Conservation (phyloP, 2,329 filamentous ascomycete genomes). For the Curvularia sp. region DNA sequence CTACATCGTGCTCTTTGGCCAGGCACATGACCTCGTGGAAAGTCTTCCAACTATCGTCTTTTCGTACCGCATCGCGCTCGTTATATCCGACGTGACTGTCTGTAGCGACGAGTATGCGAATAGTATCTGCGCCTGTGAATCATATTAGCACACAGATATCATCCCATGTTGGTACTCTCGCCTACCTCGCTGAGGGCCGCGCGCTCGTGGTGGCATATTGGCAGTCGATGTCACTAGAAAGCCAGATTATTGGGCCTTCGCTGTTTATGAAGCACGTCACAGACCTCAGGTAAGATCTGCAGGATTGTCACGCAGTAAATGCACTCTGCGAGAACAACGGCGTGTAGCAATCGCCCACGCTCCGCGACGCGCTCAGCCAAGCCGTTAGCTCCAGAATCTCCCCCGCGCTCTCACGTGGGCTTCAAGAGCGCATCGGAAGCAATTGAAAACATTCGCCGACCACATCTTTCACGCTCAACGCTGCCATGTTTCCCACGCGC, state of each 20-base stretch:
- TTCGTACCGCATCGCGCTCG: constrained; percentile 91
- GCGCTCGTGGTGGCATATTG: constrained; percentile 39
- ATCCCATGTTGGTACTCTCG: constrained; percentile 3
- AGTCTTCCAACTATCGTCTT: constrained; percentile 94
- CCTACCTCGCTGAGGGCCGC: constrained; percentile 40
- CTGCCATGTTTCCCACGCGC: constrained; percentile 72
- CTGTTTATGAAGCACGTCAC: background rate
- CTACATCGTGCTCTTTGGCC: constrained; percentile 86
- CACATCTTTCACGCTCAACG: constrained; percentile 34
- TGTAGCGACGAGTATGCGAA: constrained; percentile 90
- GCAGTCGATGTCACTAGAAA: background rate
- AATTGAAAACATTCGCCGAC: constrained; percentile 33
- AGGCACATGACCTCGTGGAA: constrained; percentile 96
- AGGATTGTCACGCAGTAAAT: background rate
- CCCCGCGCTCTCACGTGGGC: constrained; percentile 38
- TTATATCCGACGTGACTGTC: constrained; percentile 98
- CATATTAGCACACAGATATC: constrained; percentile 16
- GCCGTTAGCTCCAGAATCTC: constrained; percentile 21
- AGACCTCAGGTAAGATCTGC: background rate
- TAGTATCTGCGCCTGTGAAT: constrained; percentile 72
- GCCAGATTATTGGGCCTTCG: background rate
- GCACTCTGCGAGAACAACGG: constrained; percentile 1
- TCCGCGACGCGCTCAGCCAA: constrained; percentile 42
- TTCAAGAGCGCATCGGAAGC: constrained; percentile 24
- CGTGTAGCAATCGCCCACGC: constrained; percentile 7